Conservation (phyloP, 441 rosid species). For the Brassica balearica region DNA sequence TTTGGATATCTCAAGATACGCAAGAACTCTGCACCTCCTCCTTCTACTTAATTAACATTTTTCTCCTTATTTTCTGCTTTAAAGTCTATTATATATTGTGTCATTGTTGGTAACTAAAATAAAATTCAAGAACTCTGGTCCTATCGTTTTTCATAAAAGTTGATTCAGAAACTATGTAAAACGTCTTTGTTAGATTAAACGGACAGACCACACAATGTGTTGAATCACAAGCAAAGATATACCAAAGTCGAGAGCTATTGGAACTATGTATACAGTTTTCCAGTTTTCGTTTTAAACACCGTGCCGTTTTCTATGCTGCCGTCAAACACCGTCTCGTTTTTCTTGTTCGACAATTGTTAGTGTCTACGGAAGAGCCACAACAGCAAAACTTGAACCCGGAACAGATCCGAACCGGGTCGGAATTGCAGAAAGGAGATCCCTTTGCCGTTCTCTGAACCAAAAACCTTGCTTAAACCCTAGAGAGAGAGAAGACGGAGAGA, state of each 20-base stretch:
- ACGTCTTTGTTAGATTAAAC: background rate
- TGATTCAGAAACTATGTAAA: too few relatives aligned
- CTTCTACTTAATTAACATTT: slow-evolving; percentile 6
- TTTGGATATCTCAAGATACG: slow-evolving; percentile 81
- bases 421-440: slow-evolving; percentile 19
- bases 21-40: slow-evolving; percentile 40
- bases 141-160: too few relatives aligned
- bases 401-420: slow-evolving; percentile 18
- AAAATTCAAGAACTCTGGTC: background rate
- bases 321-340: slow-evolving; percentile 22
- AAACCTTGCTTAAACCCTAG: slow-evolving; percentile 44
- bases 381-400: slow-evolving; percentile 35
- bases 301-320: background rate
- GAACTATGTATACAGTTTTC: background rate
- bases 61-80: background rate
- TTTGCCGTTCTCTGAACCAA: slow-evolving; percentile 23
- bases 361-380: slow-evolving; percentile 39
- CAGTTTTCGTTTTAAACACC: slow-evolving; percentile 12
- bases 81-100: background rate
- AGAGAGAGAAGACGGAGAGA: slow-evolving; percentile 10
- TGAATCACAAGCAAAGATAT: background rate
- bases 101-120: background rate
- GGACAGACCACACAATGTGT: background rate
- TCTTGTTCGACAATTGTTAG: background rate
- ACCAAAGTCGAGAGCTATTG: background rate